These are phyloP conservation scores for Yamadazyma blattariae DNA, from an alignment of 1,139 yeast genomes.

Conservation along the genomic window DNA sequence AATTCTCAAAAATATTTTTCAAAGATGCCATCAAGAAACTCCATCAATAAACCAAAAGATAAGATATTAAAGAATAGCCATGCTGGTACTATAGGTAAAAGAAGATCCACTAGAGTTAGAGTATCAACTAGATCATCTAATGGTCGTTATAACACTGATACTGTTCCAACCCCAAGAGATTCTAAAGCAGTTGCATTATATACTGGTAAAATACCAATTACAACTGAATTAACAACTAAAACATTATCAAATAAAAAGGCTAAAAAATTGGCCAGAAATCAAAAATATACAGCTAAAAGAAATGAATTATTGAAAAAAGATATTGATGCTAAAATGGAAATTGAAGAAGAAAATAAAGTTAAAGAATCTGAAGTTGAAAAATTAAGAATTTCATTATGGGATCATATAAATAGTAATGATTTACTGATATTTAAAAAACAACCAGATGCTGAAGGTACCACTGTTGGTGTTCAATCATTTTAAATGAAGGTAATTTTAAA, in stretches of 20 bases:
- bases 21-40: slow-evolving; percentile 73
- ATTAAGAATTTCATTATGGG: slow-evolving; percentile 68
- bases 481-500: too few relatives aligned
- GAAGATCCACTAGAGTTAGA: slow-evolving; percentile 54
- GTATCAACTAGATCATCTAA: slow-evolving; percentile 46
- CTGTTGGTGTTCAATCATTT: slow-evolving; percentile 70
- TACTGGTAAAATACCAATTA: slow-evolving; percentile 36
- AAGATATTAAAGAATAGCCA: slow-evolving; percentile 55
- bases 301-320: slow-evolving; percentile 45
- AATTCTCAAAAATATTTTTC: slow-evolving; percentile 2
- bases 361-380: slow-evolving; percentile 24
- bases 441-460: slow-evolving; percentile 70
- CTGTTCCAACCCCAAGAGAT: slow-evolving; percentile 45
- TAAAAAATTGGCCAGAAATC: slow-evolving; percentile 77
- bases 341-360: slow-evolving; percentile 29
- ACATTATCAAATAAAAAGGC: slow-evolving; percentile 79
- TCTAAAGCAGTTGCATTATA: slow-evolving; percentile 67
- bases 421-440: slow-evolving; percentile 22
- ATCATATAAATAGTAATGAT: slow-evolving; percentile 55
- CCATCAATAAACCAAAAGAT: slow-evolving; percentile 76
- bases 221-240: slow-evolving; percentile 50
- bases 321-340: slow-evolving; percentile 50
- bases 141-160: slow-evolving; percentile 33
- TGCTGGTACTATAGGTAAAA: slow-evolving; percentile 52
- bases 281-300: slow-evolving; percentile 64